phyloP scores from a whole-genome alignment of 441 rosid genomes.

The Populus trichocarpa region DNA sequence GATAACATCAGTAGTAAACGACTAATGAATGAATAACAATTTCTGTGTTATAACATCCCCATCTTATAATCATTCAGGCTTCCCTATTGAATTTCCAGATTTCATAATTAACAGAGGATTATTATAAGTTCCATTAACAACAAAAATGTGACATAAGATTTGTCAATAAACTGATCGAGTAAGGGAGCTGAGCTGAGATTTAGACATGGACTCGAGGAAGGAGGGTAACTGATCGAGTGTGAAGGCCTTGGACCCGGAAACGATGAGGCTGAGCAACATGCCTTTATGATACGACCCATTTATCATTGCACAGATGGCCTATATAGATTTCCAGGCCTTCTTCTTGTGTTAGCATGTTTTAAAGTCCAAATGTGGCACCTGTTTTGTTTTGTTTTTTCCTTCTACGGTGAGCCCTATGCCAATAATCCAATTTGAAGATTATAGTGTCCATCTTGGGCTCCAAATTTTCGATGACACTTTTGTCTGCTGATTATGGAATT shows the following conservation, averaged over 20 bases:
- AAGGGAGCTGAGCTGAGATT: too few species aligned
- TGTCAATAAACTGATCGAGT: too few species aligned
- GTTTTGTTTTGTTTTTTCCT: too few species aligned
- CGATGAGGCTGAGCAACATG: slow-evolving; percentile 49
- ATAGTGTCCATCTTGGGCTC: background rate
- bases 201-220: slow-evolving; percentile 54
- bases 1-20: too few species aligned
- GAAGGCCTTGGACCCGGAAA: slow-evolving; percentile 62
- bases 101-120: too few species aligned
- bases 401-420: background rate
- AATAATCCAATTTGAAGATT: background rate
- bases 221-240: slow-evolving; percentile 69
- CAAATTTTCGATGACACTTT: background rate
- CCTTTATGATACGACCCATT: background rate
- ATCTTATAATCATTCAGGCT: slow-evolving; percentile 25
- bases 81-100: too few species aligned
- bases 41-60: too few species aligned
- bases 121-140: too few species aligned
- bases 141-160: too few species aligned
- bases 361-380: too few species aligned
- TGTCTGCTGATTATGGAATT: background rate
- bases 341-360: background rate
- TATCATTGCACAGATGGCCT: background rate
- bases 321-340: background rate
- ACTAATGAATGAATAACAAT: too few species aligned